Evolutionary conservation across 768 basidiomycete genomes (phyloP), one percentile per base, ranked within the genome.

Genomic region (Holtermannia corniformis): DNA sequence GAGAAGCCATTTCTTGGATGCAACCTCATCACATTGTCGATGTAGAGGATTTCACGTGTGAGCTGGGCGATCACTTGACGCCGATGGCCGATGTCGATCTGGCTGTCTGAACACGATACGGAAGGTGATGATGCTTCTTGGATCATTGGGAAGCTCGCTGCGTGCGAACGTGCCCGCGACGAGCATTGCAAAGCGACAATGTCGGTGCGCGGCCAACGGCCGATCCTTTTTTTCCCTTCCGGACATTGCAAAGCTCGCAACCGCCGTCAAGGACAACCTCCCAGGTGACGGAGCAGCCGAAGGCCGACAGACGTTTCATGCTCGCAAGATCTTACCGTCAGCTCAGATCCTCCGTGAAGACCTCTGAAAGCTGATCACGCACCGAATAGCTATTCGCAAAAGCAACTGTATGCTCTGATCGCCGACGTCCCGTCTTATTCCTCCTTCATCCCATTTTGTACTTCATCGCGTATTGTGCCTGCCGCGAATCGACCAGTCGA

Each of bases 381-480:
- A n/a, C 56, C 53, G 41, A 23, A 27, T 60, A 95, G 92, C 41
- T 96, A 92, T 67, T 78, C 76, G 16, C 82, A 79, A 56, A 76
- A 77, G 47, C 81, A 95, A 70, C 77, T 97, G 3, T 97, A 92
- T 73, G 75, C 81, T 5, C 73, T 97, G 55, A 88, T 99, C 50
- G 80, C 90, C 13, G 84, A 97, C 72, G 85, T 96, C 23, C 81
- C 77, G 14, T 86, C 86, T 1, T 99, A 97, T 71, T 79, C 82
- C 10, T 76, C 75, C 54, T 99, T 96, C 69, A 76, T 99, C 49
- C 93, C 95, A 4, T 93, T 87, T 71, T 95, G 92, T 75, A 81
- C 80, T 12, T 75, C 76, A 20, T 85, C 89, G 3, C 80, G 79
- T 21, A 78, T 92, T 51, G 75, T 92, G 13, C 53, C 58, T 40